Evolutionary conservation across 768 basidiomycete genomes (phyloP).

Genomic region (Krasilnikovozyma curviuscula): DNA sequence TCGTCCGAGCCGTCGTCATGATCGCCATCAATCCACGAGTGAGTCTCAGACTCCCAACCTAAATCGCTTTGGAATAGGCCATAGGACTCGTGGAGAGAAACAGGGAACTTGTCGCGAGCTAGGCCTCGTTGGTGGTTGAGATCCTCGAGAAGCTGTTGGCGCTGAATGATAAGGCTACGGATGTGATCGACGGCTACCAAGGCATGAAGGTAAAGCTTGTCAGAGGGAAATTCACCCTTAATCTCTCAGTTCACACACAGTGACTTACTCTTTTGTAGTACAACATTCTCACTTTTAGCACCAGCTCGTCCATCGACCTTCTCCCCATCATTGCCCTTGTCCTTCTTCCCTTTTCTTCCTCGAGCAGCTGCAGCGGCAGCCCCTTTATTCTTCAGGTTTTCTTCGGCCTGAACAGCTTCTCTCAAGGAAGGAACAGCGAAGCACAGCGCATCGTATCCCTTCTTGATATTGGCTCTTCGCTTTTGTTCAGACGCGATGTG

Average conservation of each 20-base stretch:
- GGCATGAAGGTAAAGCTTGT: background rate
- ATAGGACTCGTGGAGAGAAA: background rate
- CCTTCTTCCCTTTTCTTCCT: background rate
- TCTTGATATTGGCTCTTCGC: conserved; percentile 69
- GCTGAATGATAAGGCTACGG: conserved; percentile 43
- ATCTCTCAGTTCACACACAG: background rate
- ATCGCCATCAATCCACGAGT: too few species aligned
- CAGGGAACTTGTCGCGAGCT: background rate
- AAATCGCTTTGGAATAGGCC: background rate
- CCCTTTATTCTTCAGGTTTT: conserved; percentile 31
- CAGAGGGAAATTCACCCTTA: too few species aligned
- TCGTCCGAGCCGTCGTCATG: too few species aligned
- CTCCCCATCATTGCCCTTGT: conserved; percentile 34
- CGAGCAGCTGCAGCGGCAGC: background rate
- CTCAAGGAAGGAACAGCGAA: conserved; percentile 60
- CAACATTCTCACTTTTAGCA: conserved; percentile 75
- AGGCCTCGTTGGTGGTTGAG: conserved; percentile 29
- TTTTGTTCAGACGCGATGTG: conserved; percentile 91
- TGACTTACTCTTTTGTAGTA: conserved; percentile 62
- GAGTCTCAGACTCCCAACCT: too few species aligned
- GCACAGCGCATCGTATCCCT: conserved; percentile 75
- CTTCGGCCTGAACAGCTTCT: conserved; percentile 61
- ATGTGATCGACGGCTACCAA: conserved; percentile 67
- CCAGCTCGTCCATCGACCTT: conserved; percentile 67
- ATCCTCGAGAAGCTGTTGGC: conserved; percentile 38